Evolutionary conservation across 2,329 filamentous ascomycete genomes (phyloP).

Genomic region (Colletotrichum tanaceti): DNA sequence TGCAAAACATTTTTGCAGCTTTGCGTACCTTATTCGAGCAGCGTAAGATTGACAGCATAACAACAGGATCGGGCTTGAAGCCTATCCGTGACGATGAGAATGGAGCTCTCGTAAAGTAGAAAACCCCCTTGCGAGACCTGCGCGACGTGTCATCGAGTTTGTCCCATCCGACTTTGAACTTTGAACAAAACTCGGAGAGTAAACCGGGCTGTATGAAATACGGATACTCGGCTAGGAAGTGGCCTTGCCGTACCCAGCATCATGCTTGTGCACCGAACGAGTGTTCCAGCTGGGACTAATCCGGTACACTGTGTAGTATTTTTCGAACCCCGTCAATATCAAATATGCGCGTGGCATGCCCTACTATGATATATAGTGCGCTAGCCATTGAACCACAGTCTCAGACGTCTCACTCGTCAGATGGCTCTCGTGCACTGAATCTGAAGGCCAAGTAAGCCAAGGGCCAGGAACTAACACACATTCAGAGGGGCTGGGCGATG

Average conservation of each 20-base stretch:
- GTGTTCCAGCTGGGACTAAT: too few species aligned
- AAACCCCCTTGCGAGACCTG: background rate
- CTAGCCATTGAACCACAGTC: background rate
- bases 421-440: constrained; percentile 33
- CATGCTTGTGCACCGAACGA: too few species aligned
- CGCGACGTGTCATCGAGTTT: background rate
- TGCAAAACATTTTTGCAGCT: background rate
- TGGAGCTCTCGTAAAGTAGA: background rate
- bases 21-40: background rate
- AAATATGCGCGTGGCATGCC: too few species aligned
- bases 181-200: too few species aligned
- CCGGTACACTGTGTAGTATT: too few species aligned
- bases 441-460: background rate
- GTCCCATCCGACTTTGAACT: background rate
- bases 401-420: too few species aligned
- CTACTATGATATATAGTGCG: rapidly evolving
- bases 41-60: too few species aligned
- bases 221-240: too few species aligned
- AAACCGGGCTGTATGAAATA: too few species aligned
- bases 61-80: background rate
- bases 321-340: too few species aligned
- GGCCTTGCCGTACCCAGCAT: too few species aligned
- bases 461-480: background rate
- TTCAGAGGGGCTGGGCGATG: rapidly evolving
- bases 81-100: background rate